These are phyloP conservation scores for Pythium brachiatum DNA, from an alignment of 352 stramenopile genomes.

Conservation along the genomic window DNA sequence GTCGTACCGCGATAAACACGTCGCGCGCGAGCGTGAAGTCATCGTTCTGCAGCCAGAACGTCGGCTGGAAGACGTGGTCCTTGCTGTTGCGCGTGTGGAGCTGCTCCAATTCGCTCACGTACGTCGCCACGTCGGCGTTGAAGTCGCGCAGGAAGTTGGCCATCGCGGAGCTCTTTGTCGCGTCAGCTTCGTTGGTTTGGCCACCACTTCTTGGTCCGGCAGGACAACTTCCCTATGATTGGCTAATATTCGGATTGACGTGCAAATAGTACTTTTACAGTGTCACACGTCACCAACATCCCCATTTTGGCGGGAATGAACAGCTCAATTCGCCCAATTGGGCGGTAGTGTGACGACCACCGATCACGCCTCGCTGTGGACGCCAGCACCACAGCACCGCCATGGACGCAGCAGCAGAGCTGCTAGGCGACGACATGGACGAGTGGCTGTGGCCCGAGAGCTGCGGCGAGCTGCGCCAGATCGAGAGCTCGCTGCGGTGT, in stretches of 20 bases:
- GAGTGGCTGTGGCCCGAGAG: constrained; percentile 77
- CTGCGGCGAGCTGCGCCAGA: constrained; percentile 56
- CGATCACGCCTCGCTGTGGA: neutral
- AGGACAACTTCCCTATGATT: constrained; percentile 14
- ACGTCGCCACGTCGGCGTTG: constrained; percentile 45
- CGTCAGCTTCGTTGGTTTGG: constrained; percentile 2
- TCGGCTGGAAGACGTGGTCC: constrained; percentile 59
- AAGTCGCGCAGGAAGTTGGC: constrained; percentile 56
- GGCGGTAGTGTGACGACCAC: constrained; percentile 3
- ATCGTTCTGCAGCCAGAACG: constrained; percentile 73
- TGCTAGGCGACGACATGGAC: constrained; percentile 38
- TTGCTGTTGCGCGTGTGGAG: constrained; percentile 54
- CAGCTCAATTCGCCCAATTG: constrained; percentile 10
- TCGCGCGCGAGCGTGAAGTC: constrained; percentile 80
- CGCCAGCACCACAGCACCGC: neutral
- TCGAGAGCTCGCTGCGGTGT: constrained; percentile 75
- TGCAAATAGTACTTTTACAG: constrained; percentile 6
- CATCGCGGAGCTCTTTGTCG: constrained; percentile 28
- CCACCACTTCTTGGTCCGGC: constrained; percentile 4
- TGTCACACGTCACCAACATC: constrained; percentile 10
- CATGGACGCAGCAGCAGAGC: constrained; percentile 9
- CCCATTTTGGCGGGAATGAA: constrained; percentile 26
- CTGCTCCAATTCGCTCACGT: constrained; percentile 56
- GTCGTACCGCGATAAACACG: constrained; percentile 71
- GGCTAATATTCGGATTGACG: constrained; percentile 11